Percentiles rank a stretch among this genome's conserved stretches.
Evolutionary conservation across 768 basidiomycete species (phyloP).

Genomic region (Harrya chromipes): DNA sequence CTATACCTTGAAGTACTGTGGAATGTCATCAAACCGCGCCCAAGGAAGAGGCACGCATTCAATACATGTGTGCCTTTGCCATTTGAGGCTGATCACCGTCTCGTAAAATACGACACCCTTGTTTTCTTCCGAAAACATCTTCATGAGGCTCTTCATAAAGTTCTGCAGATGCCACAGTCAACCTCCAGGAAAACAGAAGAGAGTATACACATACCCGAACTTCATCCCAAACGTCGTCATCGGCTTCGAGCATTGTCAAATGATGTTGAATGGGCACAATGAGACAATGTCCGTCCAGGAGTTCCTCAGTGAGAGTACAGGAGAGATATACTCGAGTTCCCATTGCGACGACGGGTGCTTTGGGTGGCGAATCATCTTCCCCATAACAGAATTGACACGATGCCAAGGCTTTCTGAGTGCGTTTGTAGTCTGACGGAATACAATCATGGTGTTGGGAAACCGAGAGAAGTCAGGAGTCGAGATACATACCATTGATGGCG

Average conservation of each 20-base stretch:
- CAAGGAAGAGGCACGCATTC: constrained; percentile 93
- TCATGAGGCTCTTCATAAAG: constrained; percentile 91
- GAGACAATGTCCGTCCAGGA: constrained; percentile 89
- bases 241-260: constrained; percentile 85
- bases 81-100: constrained; percentile 81
- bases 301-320: constrained; percentile 81
- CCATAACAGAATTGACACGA: constrained; percentile 86
- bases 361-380: constrained; percentile 89
- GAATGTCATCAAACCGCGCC: constrained; percentile 81
- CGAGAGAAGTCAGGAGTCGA: neutral
- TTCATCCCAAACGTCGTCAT: constrained; percentile 99
- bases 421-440: constrained; percentile 73
- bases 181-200: neutral
- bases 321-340: constrained; percentile 91
- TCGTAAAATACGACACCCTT: constrained; percentile 96
- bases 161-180: constrained; percentile 39
- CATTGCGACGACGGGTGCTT: constrained; percentile 84
- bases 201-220: constrained; percentile 62
- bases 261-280: constrained; percentile 97
- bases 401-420: constrained; percentile 86
- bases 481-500: constrained; percentile 81
- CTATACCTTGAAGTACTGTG: constrained; percentile 86
- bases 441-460: neutral
- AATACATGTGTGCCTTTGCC: constrained; percentile 89
- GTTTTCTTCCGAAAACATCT: constrained; percentile 90